Conservation (phyloP, 2,329 filamentous ascomycete species). For the Myriosclerotinia duriaeana region DNA sequence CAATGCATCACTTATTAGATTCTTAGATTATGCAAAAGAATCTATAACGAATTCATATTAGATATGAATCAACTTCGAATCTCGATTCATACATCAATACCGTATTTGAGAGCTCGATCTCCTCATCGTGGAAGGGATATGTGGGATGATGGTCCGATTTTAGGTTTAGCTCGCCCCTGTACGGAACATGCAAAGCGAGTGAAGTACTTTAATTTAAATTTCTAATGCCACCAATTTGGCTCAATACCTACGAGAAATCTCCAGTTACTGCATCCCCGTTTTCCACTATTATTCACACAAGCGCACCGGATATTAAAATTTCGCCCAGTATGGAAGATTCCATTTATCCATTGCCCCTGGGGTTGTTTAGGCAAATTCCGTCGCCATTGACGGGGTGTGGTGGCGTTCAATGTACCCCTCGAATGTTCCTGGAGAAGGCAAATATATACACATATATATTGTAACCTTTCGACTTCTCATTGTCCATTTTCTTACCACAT, state of each 20-base stretch:
- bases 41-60: no score
- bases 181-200: no score
- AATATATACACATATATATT: slow-evolving; percentile 7
- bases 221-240: neutral
- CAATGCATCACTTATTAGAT: no score
- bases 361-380: slow-evolving; percentile 21
- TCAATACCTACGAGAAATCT: neutral
- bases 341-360: neutral
- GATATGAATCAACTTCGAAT: no score
- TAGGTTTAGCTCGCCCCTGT: no score
- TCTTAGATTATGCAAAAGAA: no score
- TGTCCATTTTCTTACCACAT: neutral
- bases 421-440: neutral
- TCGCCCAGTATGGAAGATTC: slow-evolving; percentile 14
- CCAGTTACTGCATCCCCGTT: neutral
- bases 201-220: slow-evolving; percentile 8
- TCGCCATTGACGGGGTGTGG: neutral
- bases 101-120: no score
- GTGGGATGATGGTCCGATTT: no score
- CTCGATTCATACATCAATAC: no score
- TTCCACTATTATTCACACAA: slow-evolving; percentile 10
- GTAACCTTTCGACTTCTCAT: neutral
- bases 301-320: slow-evolving; percentile 10
- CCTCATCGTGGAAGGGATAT: no score
- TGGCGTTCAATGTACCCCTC: slow-evolving; percentile 8